Evolutionary conservation across 768 basidiomycete species (phyloP).

Genomic region (Guyanaporus albipodus): DNA sequence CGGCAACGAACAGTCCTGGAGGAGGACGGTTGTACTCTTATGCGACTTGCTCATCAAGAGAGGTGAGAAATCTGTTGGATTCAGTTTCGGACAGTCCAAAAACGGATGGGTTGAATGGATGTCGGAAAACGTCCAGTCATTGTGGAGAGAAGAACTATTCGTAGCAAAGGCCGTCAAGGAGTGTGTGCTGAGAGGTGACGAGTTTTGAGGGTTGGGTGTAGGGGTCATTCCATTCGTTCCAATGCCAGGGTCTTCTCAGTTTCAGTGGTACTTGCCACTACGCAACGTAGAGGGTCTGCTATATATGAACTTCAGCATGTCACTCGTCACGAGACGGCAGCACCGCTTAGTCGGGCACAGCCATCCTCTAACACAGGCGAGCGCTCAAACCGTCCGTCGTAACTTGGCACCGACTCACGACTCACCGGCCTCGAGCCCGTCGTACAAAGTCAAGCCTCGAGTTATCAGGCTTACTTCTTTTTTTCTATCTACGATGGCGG

Average conservation of each 20-base stretch:
- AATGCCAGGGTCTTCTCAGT: too few species aligned
- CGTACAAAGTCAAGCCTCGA: slow-evolving; percentile 13
- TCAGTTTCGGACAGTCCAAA: neutral
- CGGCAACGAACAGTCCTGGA: slow-evolving; percentile 50
- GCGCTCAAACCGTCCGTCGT: neutral
- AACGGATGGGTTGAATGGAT: slow-evolving; percentile 33
- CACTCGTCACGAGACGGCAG: too few species aligned
- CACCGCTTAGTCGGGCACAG: slow-evolving; percentile 10
- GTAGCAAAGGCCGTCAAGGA: slow-evolving; percentile 48
- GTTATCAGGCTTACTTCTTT: slow-evolving; percentile 12
- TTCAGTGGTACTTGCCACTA: too few species aligned
- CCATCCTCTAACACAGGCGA: slow-evolving; percentile 8
- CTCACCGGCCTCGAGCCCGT: slow-evolving; percentile 1
- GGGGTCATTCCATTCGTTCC: too few species aligned
- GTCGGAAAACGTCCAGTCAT: slow-evolving; percentile 36
- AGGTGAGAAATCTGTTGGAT: slow-evolving; percentile 23
- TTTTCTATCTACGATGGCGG: slow-evolving; percentile 47
- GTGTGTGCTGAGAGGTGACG: slow-evolving; percentile 43
- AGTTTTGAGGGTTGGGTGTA: slow-evolving; percentile 42
- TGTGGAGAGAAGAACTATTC: slow-evolving; percentile 61
- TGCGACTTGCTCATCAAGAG: slow-evolving; percentile 38
- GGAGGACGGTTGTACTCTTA: slow-evolving; percentile 34
- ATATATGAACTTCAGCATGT: too few species aligned
- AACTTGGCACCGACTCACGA: neutral
- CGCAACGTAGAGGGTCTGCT: too few species aligned